phyloP scores from a whole-genome alignment of 2,329 filamentous ascomycete genomes.

The Gnomoniopsis smithogilvyi region DNA sequence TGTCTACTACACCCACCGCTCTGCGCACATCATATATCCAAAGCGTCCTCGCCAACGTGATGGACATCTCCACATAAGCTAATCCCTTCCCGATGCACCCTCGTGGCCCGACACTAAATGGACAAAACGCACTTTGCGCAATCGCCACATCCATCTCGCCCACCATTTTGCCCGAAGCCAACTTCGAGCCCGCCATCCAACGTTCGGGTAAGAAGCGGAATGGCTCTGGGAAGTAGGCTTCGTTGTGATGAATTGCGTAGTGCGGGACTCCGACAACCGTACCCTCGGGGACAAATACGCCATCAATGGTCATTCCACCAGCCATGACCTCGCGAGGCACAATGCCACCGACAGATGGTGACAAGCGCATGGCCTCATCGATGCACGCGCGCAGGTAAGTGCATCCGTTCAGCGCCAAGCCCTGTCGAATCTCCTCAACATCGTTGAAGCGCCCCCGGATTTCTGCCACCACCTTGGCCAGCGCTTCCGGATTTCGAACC shows the following conservation, averaged over 20 bases:
- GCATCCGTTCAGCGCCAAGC: constrained; percentile 45
- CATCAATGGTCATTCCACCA: constrained; percentile 54
- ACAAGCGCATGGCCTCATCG: constrained; percentile 63
- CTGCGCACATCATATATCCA: constrained; percentile 59
- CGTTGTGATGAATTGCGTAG: constrained; percentile 67
- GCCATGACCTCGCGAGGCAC: constrained; percentile 56
- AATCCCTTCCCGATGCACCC: constrained; percentile 71
- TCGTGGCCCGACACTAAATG: constrained; percentile 67
- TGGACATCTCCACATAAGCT: constrained; percentile 65
- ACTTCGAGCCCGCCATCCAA: constrained; percentile 54
- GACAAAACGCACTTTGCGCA: constrained; percentile 69
- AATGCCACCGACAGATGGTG: constrained; percentile 58
- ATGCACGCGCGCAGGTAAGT: constrained; percentile 62
- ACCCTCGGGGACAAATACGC: constrained; percentile 52
- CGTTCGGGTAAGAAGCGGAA: constrained; percentile 61
- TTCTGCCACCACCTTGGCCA: constrained; percentile 47
- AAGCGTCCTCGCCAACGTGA: constrained; percentile 58
- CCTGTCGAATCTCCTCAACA: constrained; percentile 54
- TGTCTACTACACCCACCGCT: constrained; percentile 45
- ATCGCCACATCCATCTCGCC: constrained; percentile 48
- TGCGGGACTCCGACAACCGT: constrained; percentile 63
- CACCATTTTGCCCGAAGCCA: constrained; percentile 32
- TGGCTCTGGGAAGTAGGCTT: constrained; percentile 57
- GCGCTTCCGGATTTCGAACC: constrained; percentile 45
- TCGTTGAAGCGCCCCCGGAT: constrained; percentile 48